Base-by-base conservation (phyloP, 345 rosid species). In the Syzygium jambos region DNA sequence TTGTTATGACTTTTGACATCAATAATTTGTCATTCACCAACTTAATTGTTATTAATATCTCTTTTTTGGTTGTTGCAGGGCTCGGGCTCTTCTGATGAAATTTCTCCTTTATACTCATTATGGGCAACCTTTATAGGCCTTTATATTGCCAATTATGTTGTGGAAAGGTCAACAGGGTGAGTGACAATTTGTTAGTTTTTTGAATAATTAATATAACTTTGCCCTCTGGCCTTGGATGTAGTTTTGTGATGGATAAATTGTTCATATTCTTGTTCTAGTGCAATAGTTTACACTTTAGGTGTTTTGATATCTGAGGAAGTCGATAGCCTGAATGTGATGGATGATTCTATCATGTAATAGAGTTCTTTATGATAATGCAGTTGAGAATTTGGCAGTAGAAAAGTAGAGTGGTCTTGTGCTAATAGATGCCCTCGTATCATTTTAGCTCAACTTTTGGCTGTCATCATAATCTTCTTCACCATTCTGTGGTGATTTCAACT, bases 121-220 rank as follows among this genome's bases (percentile, higher is more conserved):
- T 98, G 99, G 99, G 99, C 99, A 85, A 98, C 99, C 83, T 96
- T 98, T 89, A 96, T 98, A 89, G 99, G 99, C 86, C 97, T 98
- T 89, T 98, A 98, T 93, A 98, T 98, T 88, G 99, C 99, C 89
- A 95, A 98, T 92, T 96, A 98, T 91, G 99, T 98, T 73, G 98
- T 98, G 89, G 98, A 96, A 91, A 95, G 99, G 89, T 98, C 99
- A 86, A 96, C 99, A 19, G 99, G 99, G 99, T 98, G 91, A 94
- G 88, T 88, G 13, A 85, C 83, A 86, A 87, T 38, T 65, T 54
- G 55, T 86, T 78, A 78, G 65, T 84, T 87, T 65, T 85, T 41
- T 56, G 11, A 82, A 19, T 87, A 84, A 56, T 73, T 38, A 11
- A 34, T 73, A 10, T 14, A 43, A 38, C 82, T 73, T 68, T 73